A percentile compares a stretch with the other conserved stretches of the same genome.
phyloP scores from a whole-genome alignment of 2,329 filamentous ascomycete genomes.

The Phialophora macrospora region DNA sequence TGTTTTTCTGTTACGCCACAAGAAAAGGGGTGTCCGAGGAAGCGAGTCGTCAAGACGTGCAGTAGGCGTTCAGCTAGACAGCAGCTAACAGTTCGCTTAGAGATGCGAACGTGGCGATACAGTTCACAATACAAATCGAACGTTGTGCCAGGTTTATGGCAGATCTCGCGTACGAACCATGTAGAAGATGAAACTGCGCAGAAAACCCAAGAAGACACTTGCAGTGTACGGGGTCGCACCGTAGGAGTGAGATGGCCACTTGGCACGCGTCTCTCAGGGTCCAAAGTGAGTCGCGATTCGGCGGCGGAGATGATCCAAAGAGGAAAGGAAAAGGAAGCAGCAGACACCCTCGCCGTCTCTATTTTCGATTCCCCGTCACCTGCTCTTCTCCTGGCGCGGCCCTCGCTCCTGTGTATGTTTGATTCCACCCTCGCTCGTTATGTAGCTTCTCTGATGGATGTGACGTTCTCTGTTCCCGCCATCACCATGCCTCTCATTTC shows the following conservation, averaged over 20 bases:
- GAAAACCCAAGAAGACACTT: no score
- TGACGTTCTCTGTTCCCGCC: constrained; percentile 6
- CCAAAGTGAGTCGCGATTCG: not conserved
- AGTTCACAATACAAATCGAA: not conserved
- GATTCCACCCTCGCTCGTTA: not conserved
- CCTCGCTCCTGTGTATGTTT: not conserved
- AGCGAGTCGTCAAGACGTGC: not conserved
- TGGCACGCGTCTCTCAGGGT: constrained; percentile 7
- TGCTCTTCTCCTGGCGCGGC: constrained; percentile 7
- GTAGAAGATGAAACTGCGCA: no score
- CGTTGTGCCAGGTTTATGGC: not conserved
- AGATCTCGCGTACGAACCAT: no score
- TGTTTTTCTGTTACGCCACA: not conserved
- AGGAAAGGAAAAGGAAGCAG: constrained; percentile 16
- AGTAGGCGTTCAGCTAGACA: not conserved
- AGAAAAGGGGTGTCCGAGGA: not conserved
- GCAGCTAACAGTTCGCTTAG: not conserved
- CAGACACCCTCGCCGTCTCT: constrained; percentile 4
- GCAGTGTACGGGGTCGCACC: no score
- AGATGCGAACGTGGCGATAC: not conserved
- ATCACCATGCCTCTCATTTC: constrained; percentile 16
- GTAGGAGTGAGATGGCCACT: not conserved
- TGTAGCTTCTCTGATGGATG: constrained; percentile 3
- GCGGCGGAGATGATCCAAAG: constrained; percentile 5
- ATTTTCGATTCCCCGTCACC: constrained; percentile 5